A percentile compares a stretch with the other conserved stretches of the same genome.
phyloP scores from a whole-genome alignment of 75 land plant species.

The Cryptomeria japonica region DNA sequence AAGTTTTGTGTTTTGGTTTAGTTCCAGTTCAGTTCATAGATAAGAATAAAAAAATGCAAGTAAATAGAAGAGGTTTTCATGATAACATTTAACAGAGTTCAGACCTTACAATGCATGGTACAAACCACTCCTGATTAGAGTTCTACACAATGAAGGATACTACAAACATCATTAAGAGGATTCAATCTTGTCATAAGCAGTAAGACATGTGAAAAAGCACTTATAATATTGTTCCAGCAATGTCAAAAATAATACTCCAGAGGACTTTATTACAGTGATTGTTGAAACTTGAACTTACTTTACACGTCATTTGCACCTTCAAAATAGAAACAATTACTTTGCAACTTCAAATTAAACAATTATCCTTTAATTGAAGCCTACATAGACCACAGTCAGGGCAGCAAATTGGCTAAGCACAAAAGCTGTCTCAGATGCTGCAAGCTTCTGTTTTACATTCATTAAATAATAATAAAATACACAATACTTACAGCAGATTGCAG shows the following conservation, averaged over 20 bases:
- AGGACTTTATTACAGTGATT: background rate
- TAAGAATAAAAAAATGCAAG: background rate
- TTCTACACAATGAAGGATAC: background rate
- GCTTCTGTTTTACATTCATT: background rate
- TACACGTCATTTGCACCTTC: background rate
- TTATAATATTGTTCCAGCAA: background rate
- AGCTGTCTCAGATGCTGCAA: background rate
- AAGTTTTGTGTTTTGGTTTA: background rate
- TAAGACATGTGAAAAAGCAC: background rate
- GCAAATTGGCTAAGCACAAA: background rate
- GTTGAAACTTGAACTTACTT: background rate
- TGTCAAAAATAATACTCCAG: background rate
- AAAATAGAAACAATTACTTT: background rate
- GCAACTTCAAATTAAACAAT: background rate
- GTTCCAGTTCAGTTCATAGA: background rate
- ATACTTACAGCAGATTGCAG: background rate
- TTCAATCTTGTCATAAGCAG: background rate
- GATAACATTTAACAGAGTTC: background rate
- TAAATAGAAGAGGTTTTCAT: background rate
- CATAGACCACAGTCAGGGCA: background rate
- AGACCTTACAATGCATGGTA: background rate
- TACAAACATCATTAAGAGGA: background rate
- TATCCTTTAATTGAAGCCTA: background rate
- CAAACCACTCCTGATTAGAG: background rate
- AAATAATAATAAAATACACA: background rate